phyloP scores from a whole-genome alignment of 352 stramenopile species.

The Pythium monospermum region DNA sequence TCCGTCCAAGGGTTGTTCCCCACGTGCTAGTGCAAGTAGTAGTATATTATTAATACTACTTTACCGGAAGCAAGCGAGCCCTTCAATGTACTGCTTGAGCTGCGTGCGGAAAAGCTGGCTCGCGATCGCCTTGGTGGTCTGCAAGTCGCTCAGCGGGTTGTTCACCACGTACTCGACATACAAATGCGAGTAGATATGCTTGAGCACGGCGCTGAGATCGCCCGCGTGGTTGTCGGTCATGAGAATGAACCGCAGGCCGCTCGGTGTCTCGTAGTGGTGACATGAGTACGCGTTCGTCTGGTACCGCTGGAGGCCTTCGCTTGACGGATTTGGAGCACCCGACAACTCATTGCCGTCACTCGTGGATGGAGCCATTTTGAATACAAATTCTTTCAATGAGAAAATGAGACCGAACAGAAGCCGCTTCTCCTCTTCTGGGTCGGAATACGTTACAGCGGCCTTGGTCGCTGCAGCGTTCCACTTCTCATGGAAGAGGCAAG shows the following conservation, averaged over 20 bases:
- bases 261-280: slow-evolving; percentile 89
- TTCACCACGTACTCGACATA: slow-evolving; percentile 90
- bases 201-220: slow-evolving; percentile 75
- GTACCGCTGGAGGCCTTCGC: slow-evolving; percentile 69
- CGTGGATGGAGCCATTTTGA: slow-evolving; percentile 61
- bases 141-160: slow-evolving; percentile 82
- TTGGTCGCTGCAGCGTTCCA: slow-evolving; percentile 65
- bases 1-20: slow-evolving; percentile 52
- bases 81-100: slow-evolving; percentile 74
- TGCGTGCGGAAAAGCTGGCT: slow-evolving; percentile 73
- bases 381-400: slow-evolving; percentile 88
- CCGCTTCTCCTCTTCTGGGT: slow-evolving; percentile 88
- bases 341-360: slow-evolving; percentile 14
- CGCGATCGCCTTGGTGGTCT: slow-evolving; percentile 65
- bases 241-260: slow-evolving; percentile 87
- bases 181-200: slow-evolving; percentile 86
- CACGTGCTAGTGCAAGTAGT: slow-evolving; percentile 4
- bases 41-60: slow-evolving; percentile 5
- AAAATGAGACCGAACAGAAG: slow-evolving; percentile 91
- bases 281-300: slow-evolving; percentile 89
- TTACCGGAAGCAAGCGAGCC: slow-evolving; percentile 61
- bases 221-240: slow-evolving; percentile 87
- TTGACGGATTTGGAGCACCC: slow-evolving; percentile 13
- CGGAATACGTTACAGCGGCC: slow-evolving; percentile 56
- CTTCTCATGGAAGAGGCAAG: slow-evolving; percentile 90